phyloP scores from a whole-genome alignment of 345 rosid species.

The Lepidium aucheri region DNA sequence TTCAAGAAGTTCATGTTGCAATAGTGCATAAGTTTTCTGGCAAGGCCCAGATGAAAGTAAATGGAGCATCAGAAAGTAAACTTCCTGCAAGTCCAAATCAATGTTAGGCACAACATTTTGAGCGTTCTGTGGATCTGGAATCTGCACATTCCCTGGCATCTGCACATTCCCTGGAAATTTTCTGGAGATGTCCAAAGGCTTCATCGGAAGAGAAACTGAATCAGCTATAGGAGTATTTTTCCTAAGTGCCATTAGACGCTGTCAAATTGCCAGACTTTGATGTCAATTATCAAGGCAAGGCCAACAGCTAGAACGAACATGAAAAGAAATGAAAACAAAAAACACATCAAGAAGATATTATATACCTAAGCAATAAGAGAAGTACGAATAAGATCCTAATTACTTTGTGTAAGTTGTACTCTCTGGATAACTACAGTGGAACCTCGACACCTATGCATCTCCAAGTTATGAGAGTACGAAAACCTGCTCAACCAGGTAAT shows the following conservation, averaged over 20 bases:
- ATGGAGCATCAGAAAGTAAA: slow-evolving; percentile 87
- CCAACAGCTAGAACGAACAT: slow-evolving; percentile 3
- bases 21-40: slow-evolving; percentile 57
- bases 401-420: neutral
- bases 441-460: neutral
- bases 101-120: slow-evolving; percentile 37
- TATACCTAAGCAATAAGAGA: neutral
- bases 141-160: slow-evolving; percentile 42
- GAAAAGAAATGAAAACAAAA: neutral
- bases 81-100: slow-evolving; percentile 78
- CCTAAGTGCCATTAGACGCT: slow-evolving; percentile 58
- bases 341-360: neutral
- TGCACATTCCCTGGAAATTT: slow-evolving; percentile 48
- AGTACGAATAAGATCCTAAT: neutral
- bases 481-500: neutral
- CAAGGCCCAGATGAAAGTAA: slow-evolving; percentile 93
- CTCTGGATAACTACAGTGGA: neutral
- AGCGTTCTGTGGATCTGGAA: slow-evolving; percentile 35
- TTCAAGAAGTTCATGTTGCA: slow-evolving; percentile 83
- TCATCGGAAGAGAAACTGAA: slow-evolving; percentile 46
- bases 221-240: slow-evolving; percentile 50
- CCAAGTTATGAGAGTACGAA: neutral
- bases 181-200: slow-evolving; percentile 53
- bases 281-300: neutral
- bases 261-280: slow-evolving; percentile 13